Evolutionary conservation across 352 stramenopile genomes (phyloP).

Genomic region (Globisporangium heterothallicum): DNA sequence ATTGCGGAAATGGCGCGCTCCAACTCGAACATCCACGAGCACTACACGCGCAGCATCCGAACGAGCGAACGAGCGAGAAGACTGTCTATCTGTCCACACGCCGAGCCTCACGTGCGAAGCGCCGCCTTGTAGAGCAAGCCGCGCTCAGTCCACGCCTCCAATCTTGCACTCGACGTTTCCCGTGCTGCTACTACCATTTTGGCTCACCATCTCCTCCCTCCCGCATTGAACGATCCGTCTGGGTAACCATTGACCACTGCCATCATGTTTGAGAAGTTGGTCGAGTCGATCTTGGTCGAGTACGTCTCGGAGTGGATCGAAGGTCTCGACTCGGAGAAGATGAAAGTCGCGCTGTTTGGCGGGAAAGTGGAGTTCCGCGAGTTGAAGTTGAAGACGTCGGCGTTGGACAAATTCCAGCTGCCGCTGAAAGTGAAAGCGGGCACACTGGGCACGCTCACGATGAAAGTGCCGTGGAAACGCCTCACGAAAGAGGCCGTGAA

Average conservation of each 20-base stretch:
- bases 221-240: too few species aligned
- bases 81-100: too few species aligned
- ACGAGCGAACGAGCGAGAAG: too few species aligned
- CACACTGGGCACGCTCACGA: conserved; percentile 52
- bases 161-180: too few species aligned
- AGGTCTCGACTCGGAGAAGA: conserved; percentile 81
- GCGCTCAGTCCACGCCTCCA: too few species aligned
- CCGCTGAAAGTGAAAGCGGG: conserved; percentile 73
- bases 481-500: conserved; percentile 73
- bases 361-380: conserved; percentile 82
- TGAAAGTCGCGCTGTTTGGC: conserved; percentile 79
- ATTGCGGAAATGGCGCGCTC: conserved; percentile 5
- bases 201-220: too few species aligned
- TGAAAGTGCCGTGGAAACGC: conserved; percentile 85
- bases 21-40: too few species aligned
- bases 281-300: conserved; percentile 81
- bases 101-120: too few species aligned
- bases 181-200: too few species aligned
- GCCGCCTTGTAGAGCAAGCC: too few species aligned
- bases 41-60: too few species aligned
- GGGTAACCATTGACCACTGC: too few species aligned
- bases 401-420: conserved; percentile 76
- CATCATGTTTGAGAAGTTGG: conserved; percentile 88
- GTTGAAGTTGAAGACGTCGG: conserved; percentile 58
- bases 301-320: conserved; percentile 86